Percentiles rank a stretch among this genome's conserved stretches.
Conservation (phyloP, 805 yeast genomes). For the Ogataea kodamae region DNA sequence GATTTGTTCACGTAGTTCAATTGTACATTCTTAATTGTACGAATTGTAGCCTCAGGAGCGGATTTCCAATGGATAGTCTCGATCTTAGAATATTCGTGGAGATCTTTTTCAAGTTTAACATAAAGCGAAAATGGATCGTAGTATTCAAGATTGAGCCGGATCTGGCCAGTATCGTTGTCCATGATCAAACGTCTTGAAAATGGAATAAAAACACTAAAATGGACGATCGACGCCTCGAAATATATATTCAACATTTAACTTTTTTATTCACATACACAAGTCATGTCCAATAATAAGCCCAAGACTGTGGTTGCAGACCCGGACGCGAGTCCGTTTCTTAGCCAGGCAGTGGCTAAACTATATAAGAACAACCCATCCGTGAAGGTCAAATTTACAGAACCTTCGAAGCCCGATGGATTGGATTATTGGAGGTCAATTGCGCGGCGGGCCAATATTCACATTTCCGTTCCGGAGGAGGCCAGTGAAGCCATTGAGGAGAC, state of each 20-base stretch:
- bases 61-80: slow-evolving; percentile 70
- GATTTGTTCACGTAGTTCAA: slow-evolving; percentile 53
- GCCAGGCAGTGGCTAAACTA: slow-evolving; percentile 22
- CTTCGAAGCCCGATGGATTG: slow-evolving; percentile 11
- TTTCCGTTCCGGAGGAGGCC: slow-evolving; percentile 3
- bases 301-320: slow-evolving; percentile 17
- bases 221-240: slow-evolving; percentile 3
- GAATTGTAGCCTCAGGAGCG: slow-evolving; percentile 46
- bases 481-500: not conserved
- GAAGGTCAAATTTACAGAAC: slow-evolving; percentile 15
- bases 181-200: slow-evolving; percentile 2
- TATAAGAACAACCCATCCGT: slow-evolving; percentile 19
- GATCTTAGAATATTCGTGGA: slow-evolving; percentile 49
- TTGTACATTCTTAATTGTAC: slow-evolving; percentile 60
- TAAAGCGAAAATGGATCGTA: slow-evolving; percentile 72
- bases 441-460: slow-evolving; percentile 29
- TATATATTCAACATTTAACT: slow-evolving; percentile 2
- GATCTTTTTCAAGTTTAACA: slow-evolving; percentile 39
- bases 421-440: slow-evolving; percentile 31
- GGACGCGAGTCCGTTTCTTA: slow-evolving; percentile 22
- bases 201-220: not conserved
- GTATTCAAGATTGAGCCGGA: slow-evolving; percentile 45
- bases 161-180: slow-evolving; percentile 12
- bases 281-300: slow-evolving; percentile 5
- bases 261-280: not conserved